These are phyloP conservation scores for Amaranthus hypochondriacus DNA, from an alignment of 148 eudicot species.

Conservation along the genomic window DNA sequence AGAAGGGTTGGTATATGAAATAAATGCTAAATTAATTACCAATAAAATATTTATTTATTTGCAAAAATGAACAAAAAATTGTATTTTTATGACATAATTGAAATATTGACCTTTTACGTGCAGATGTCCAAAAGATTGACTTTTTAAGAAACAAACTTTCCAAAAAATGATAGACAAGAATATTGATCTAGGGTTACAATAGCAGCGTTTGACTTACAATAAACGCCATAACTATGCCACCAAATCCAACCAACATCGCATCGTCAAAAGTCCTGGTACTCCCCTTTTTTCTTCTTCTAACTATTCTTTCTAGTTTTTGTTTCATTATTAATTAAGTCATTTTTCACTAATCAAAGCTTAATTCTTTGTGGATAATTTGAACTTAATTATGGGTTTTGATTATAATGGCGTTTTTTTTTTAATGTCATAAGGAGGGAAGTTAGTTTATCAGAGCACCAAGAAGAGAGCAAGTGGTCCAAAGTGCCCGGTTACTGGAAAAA, in stretches of 20 bases:
- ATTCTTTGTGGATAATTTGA: background rate
- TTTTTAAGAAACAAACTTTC: too few species aligned
- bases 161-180: too few species aligned
- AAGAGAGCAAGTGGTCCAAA: conserved; percentile 85
- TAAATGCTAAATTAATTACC: too few species aligned
- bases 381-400: background rate
- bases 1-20: too few species aligned
- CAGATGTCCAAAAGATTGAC: too few species aligned
- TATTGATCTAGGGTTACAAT: too few species aligned
- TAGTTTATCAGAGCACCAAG: conserved; percentile 68
- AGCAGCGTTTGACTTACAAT: conserved; percentile 52
- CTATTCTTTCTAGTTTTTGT: background rate
- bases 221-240: conserved; percentile 62
- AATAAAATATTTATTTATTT: too few species aligned
- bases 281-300: background rate
- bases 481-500: conserved; percentile 76
- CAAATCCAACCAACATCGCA: conserved; percentile 28
- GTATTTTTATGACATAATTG: too few species aligned
- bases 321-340: background rate
- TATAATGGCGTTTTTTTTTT: conserved; percentile 3
- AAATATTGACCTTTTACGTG: too few species aligned
- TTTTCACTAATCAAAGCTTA: background rate
- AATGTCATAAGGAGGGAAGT: conserved; percentile 40
- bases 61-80: too few species aligned
- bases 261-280: conserved; percentile 59